Evolutionary conservation across 192 early-diverging fungal species (phyloP), one percentile per base, ranked within the genome.

Genomic region (Tieghemiomyces parasiticus): DNA sequence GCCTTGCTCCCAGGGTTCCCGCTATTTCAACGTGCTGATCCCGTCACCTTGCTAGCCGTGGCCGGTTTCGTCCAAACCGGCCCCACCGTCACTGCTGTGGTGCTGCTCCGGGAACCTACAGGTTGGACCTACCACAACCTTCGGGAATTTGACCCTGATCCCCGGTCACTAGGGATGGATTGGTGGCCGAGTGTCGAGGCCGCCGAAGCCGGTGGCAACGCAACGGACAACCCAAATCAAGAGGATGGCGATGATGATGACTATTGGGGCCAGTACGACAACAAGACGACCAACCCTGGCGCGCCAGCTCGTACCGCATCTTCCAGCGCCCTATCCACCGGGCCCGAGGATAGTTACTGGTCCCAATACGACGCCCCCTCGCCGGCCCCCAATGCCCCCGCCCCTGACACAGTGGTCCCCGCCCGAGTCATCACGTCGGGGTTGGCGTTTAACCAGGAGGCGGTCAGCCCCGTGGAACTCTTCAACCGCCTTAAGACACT

Each of bases 91-190:
- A 4, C 24, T 22, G 55, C 55, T 34, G 34, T 58, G 22, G 55
- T 58, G 14, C 32, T 58, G 55, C 19, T 58, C 13, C 32, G 55
- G 34, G 55, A 58, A 25, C 0, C 34, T 12, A 34, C 1, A 26
- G 10, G 24, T n/a, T 58, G 55, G 55, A 34, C n/a, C 33, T 58
- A 58, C 55, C 55, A 58, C 55, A 58, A 58, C 35, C 35, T 58
- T 3, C 26, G 33, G n/a, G 33, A 58, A 31, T 58, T 58, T 38
- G 13, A 13, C 33, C 33, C 34, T 26, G 10, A n/a, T n/a, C 6
- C 16, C 8, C 38, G 16, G 38, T 6, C 38, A 6, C 38, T 16
- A 42, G 8, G 16, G 38, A 16, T 10, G 16, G 38, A 16, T 6
- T 42, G 38, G 38, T 42, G 38, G 6, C 38, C 38, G 8, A 42